Base-by-base conservation (phyloP, 1,139 yeast species). In the Candida sanyaensis region DNA sequence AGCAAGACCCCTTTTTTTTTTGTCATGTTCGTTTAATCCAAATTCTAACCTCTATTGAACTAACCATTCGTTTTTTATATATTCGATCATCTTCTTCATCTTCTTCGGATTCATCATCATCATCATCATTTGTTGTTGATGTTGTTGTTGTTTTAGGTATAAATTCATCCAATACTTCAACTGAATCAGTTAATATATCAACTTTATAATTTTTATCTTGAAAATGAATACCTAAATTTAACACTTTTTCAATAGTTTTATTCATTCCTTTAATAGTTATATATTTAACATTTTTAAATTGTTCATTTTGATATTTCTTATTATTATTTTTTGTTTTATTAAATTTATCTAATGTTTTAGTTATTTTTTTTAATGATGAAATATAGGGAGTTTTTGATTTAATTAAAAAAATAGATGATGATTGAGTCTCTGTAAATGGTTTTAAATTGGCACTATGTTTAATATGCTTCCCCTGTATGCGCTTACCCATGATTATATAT, bases 181-280 rank as follows among this genome's bases (percentile, higher is more conserved):
- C 74, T 10, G 82, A 78, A 27, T 78, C 84, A 0, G 92, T 86
- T 30, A 66, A 58, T 1, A 83, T 60, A 28, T 84, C 87, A 5
- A 84, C 78, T 50, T 63, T 71, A 55, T 73, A 68, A 9, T 72
- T 69, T 43, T 70, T 63, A 26, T 75, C 76, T 37, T 68, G 69
- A 59, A 80, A 84, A 52, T 77, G 73, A 27, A 80, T 60, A 0
- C 80, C 89, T 1, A 85, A 53, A 10, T 80, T 66, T 9, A 84
- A 51, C 0, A 84, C 77, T 57, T 78, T 83, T 42, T 73, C 80
- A 5, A 83, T 78, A 6, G 88, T 77, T 45, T 75, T 77, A 1
- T 92, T 92, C 89, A 86, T 84, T 0, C 90, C 93, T 52, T 80
- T 69, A 2, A 86, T 75, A 0, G 77, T 70, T 12, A 86, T 67